Evolutionary conservation across 1,284 basidiomycete species (phyloP), one percentile per base, ranked within the genome.

Genomic region (Anthracocystis walkeri): DNA sequence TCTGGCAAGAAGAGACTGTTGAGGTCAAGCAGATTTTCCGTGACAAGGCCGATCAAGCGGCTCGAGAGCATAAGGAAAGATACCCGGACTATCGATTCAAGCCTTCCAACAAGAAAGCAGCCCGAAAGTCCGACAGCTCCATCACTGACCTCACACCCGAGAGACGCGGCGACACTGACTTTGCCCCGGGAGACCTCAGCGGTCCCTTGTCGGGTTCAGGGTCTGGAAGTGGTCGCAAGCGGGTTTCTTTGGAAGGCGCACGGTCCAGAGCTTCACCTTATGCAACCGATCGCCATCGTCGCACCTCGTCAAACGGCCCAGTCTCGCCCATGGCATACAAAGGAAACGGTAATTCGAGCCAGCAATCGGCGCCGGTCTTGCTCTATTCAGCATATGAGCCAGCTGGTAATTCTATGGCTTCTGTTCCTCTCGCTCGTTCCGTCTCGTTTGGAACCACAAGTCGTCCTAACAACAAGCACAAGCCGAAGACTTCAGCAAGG

Each of bases 41-140:
- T 48, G 62, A 56, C 27, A 65, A 66, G 23, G 56, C 72, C 4
- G 12, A 62, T 25, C 72, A 69, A 20, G 65, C 66, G 0, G 72
- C 72, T 7, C 21, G 12, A 16, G 72, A 75, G 27, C 72, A 75
- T 42, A 21, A 33, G 6, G 38, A 56, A 6, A 31, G 62, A 27
- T 75, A 69, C 27, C 72, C 72, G 0, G 66, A 75, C n/a, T 69
- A 75, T 33, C 57, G 65, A 1, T 68, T 53, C 65, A 57, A 60
- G 55, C 65, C 71, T 33, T 18, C 58, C 18, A 18, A 14, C 4
- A 72, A 59, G 41, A 48, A 41, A 20, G 48, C 20, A 2, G 23
- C 18, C 7, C 42, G n/a, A 16, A 42, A 45, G 7, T 14, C 23
- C n/a, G 51, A 35, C 18, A 18, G 10, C 6, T 42, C 48, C 23